Evolutionary conservation across 108 stramenopile species (phyloP).

Genomic region (Nitzschia sp.): DNA sequence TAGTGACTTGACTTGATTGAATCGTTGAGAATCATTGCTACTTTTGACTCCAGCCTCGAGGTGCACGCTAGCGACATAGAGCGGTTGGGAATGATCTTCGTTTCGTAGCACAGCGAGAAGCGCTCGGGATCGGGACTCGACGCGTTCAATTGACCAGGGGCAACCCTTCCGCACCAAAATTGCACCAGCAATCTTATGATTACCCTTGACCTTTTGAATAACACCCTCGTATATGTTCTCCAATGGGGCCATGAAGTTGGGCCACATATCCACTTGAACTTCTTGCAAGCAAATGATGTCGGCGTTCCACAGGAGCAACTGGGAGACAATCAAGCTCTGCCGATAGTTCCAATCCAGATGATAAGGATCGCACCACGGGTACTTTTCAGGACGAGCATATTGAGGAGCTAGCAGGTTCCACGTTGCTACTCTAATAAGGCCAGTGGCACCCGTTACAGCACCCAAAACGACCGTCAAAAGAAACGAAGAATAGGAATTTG

Average conservation of each 20-base stretch:
- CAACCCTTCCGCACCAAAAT: conserved; percentile 24
- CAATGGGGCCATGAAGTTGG: conserved; percentile 17
- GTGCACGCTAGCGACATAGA: conserved; percentile 47
- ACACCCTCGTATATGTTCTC: conserved; percentile 25
- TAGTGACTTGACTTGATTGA: conserved; percentile 42
- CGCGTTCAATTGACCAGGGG: conserved; percentile 8
- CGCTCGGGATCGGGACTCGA: conserved; percentile 44
- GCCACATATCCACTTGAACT: conserved; percentile 48
- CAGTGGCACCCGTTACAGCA: background rate
- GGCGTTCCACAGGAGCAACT: conserved; percentile 22
- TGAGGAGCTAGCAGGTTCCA: conserved; percentile 51
- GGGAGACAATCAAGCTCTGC: conserved; percentile 25
- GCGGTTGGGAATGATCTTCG: background rate
- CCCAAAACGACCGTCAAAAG: background rate
- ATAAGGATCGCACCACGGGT: conserved; percentile 33
- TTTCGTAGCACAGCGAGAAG: conserved; percentile 29
- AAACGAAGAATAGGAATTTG: no score
- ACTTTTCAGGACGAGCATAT: conserved; percentile 31
- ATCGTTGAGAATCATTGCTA: conserved; percentile 34
- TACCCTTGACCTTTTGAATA: conserved; percentile 36
- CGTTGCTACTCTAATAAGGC: conserved; percentile 6
- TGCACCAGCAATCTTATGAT: conserved; percentile 43
- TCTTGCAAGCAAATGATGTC: conserved; percentile 69
- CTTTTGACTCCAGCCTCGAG: conserved; percentile 43
- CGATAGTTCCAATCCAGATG: conserved; percentile 45